Evolutionary conservation across 1,139 yeast species (phyloP).

Genomic region (Scheffersomyces parashehatae): DNA sequence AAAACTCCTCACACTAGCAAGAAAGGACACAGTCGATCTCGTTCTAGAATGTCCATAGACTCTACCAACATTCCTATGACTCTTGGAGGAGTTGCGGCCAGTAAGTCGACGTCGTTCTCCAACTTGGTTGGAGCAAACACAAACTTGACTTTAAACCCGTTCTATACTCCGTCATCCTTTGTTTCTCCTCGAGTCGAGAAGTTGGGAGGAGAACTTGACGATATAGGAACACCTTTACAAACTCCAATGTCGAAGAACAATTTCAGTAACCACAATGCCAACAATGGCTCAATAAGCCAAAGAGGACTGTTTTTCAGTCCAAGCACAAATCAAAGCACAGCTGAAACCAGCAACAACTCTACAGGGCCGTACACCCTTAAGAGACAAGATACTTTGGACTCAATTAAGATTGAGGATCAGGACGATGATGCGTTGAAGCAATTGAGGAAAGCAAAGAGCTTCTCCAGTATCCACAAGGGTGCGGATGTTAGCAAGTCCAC

Average conservation of each 20-base stretch:
- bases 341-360: constrained; percentile 2
- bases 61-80: constrained; percentile 18
- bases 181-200: constrained; percentile 40
- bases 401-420: constrained; percentile 40
- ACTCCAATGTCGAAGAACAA: constrained; percentile 20
- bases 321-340: constrained; percentile 7
- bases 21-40: constrained; percentile 42
- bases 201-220: constrained; percentile 26
- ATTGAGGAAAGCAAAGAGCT: constrained; percentile 40
- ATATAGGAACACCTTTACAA: constrained; percentile 35
- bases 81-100: constrained; percentile 6
- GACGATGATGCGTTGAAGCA: constrained; percentile 49
- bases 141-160: constrained; percentile 37
- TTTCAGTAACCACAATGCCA: constrained; percentile 4
- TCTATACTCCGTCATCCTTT: constrained; percentile 45
- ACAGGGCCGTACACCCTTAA: constrained; percentile 10
- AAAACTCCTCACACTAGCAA: constrained; percentile 33
- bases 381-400: constrained; percentile 26
- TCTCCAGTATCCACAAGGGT: constrained; percentile 14
- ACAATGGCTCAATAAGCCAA: background rate
- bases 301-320: constrained; percentile 7
- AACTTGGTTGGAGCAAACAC: constrained; percentile 12
- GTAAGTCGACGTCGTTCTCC: constrained; percentile 13
- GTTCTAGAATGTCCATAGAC: constrained; percentile 42
- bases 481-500: background rate